Evolutionary conservation across 2,329 filamentous ascomycete genomes (phyloP), one percentile per base, ranked within the genome.

Genomic region (Alternaria sp.): DNA sequence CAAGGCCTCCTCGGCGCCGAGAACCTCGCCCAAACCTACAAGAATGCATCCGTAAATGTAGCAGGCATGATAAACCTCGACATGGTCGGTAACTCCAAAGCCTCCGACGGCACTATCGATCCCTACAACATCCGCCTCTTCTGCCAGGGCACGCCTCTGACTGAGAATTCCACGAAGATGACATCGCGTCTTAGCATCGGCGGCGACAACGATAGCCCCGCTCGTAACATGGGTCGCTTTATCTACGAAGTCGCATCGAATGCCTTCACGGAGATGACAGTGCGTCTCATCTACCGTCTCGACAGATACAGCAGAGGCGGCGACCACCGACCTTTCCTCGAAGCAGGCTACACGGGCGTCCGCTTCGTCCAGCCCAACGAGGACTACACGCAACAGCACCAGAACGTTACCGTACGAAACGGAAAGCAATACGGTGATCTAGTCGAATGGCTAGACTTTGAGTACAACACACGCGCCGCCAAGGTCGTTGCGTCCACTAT

Each of bases 351-450:
- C 70, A 78, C 84, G 4, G 84, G 82, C 3, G 81, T 83, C 8
- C 81, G 86, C 6, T 87, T 87, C 79, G 87, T 85, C 1, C 86
- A 87, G 76, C 83, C 86, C 0, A 80, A 83, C 53, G 86, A 88
- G 74, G 77, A 87, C 69, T 87, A 83, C 72, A 80, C 78, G 4
- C 86, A 87, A 70, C 85, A 87, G 75, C 85, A 87, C 65, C 86
- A 87, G 71, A 81, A 87, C 63, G 78, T 83, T 0, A 79, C 84
- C 1, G 77, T 84, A 11, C 75, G 80, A 28, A 78, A 82, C 43
- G 84, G 84, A 10, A 81, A 79, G 61, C 83, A 85, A 66, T 87
- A 85, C 67, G 86, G 86, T 26, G 86, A 88, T 58, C 67, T 87
- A 5, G 69, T 81, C 5, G 81, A 86, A 63, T 87, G 85, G 69